Base-by-base conservation (phyloP, 225 moss, liverwort and hornwort genomes). In the Sphagnum tenellum region DNA sequence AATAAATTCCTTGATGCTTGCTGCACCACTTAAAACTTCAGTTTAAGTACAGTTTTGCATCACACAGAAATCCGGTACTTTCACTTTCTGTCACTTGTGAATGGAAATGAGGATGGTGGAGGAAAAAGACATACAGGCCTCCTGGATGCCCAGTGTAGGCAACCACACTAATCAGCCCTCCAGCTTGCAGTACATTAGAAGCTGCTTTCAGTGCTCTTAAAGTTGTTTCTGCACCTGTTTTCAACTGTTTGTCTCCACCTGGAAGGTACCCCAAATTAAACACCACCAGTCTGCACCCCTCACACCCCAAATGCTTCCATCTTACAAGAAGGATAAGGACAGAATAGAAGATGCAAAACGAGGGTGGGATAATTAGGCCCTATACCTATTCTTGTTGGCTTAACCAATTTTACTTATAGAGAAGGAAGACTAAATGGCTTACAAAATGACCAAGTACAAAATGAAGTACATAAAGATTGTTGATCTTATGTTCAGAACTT, bases 221-320 rank as follows among this genome's bases (percentile, higher is more conserved):
- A 53, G 92, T 89, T 4, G 89, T 84, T 49, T 81, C 77, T 46
- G 71, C 78, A 60, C 59, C 77, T 47, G 92, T 96, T 45, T 83
- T 70, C 51, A 89, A 71, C 10, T 64, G 71, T 64, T 92, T 92
- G 73, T 96, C 77, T n/a, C 95, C 92, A 73, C 92, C 92, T 55
- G 92, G 95, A 70, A 86, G 92, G 70, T 96, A 96, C 50, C 95
- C 95, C 61, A 96, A 74, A 73, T 92, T 96, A 69, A 92, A 96
- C 64, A 88, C 81, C 60, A 92, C 95, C 45, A 96, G 82, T 68
- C 92, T 96, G 86, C 54, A 49, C n/a, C 5, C 29, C 11, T 29
- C 29, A 29, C 29, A 29, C 29, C 29, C 29, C 0, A 29, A 29
- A 29, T 29, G 29, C 29, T 29, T 29, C 29, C 29, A 29, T 0